phyloP scores from a whole-genome alignment of 164 flowering plant genomes.

The Chimonanthus praecox region DNA sequence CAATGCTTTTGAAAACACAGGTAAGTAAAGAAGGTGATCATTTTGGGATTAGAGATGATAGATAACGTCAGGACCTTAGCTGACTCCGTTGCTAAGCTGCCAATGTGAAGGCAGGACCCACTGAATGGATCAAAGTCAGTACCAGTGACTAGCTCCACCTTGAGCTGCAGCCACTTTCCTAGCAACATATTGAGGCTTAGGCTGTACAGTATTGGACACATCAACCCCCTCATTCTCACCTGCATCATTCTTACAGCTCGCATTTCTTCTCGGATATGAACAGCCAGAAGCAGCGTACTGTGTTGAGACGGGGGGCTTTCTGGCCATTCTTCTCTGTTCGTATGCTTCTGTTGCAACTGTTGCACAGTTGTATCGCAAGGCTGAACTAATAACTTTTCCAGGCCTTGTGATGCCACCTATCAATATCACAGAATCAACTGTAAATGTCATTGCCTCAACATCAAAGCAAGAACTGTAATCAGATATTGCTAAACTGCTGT shows the following conservation, averaged over 20 bases:
- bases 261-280: constrained; percentile 65
- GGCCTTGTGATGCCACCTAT: constrained; percentile 75
- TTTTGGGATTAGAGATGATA: background rate
- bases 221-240: constrained; percentile 48
- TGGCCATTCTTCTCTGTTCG: constrained; percentile 54
- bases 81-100: background rate
- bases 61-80: background rate
- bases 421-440: background rate
- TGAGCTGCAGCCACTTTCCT: constrained; percentile 85
- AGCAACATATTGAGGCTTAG: constrained; percentile 58
- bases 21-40: background rate
- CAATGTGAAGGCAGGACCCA: background rate
- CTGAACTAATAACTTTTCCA: constrained; percentile 77
- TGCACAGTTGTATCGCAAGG: constrained; percentile 58
- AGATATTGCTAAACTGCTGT: background rate
- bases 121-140: constrained; percentile 17
- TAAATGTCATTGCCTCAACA: background rate
- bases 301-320: constrained; percentile 47
- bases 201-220: constrained; percentile 54
- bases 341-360: constrained; percentile 43
- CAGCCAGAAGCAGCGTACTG: constrained; percentile 45
- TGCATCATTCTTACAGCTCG: constrained; percentile 56
- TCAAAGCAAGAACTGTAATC: background rate
- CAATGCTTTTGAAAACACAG: background rate
- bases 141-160: constrained; percentile 64